phyloP scores from a whole-genome alignment of 2,329 filamentous ascomycete genomes.

The Periconia macrospinosa region DNA sequence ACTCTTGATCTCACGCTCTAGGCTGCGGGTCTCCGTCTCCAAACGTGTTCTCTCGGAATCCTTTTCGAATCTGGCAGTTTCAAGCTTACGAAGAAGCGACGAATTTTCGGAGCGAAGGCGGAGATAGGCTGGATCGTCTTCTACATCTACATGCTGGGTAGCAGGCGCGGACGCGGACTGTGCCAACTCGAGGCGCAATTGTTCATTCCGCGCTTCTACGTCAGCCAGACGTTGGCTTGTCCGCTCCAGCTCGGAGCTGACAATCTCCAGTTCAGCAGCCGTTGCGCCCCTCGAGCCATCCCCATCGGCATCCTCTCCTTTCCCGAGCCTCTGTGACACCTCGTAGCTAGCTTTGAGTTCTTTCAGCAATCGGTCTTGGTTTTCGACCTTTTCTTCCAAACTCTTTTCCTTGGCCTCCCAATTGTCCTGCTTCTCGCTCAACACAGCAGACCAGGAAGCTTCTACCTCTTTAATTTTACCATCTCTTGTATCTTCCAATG shows the following conservation, averaged over 20 bases:
- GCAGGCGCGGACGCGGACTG: conserved; percentile 75
- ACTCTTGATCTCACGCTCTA: conserved; percentile 76
- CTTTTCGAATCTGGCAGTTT: conserved; percentile 79
- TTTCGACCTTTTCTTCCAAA: conserved; percentile 90
- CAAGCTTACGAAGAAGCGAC: conserved; percentile 83
- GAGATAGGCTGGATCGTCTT: conserved; percentile 88
- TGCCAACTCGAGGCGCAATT: conserved; percentile 85
- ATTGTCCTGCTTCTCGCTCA: conserved; percentile 93
- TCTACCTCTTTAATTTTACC: conserved; percentile 86
- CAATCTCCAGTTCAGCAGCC: conserved; percentile 90
- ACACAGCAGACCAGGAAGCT: conserved; percentile 81
- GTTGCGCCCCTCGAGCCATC: conserved; percentile 66
- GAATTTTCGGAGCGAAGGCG: conserved; percentile 92
- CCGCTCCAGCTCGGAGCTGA: conserved; percentile 86
- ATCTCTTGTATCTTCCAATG: conserved; percentile 77
- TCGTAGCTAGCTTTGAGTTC: conserved; percentile 98
- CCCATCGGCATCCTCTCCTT: conserved; percentile 66
- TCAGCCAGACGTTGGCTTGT: conserved; percentile 86
- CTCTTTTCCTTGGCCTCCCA: conserved; percentile 93
- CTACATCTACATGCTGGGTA: conserved; percentile 65
- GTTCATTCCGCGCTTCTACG: conserved; percentile 91
- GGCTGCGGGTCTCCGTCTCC: conserved; percentile 72
- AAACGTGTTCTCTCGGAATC: conserved; percentile 77
- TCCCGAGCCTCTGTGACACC: conserved; percentile 85
- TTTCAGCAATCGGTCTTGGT: conserved; percentile 86